Evolutionary conservation across 1,284 basidiomycete species (phyloP).

Genomic region (Sporisorium reilianum): DNA sequence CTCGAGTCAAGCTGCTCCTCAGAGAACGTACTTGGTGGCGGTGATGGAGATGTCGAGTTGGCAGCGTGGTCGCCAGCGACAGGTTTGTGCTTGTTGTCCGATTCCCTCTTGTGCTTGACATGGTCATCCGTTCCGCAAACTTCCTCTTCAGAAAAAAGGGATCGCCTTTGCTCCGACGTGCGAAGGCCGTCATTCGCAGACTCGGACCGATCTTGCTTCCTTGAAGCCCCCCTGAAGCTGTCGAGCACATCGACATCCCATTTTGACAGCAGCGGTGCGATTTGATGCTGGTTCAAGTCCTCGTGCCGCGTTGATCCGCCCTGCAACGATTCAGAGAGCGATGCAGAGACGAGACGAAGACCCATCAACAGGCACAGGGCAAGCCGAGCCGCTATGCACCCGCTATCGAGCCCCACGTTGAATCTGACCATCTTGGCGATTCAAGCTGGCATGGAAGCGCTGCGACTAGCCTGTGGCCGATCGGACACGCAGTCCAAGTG

Average conservation of each 20-base stretch:
- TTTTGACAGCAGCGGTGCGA: background rate
- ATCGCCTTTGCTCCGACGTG: background rate
- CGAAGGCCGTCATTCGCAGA: background rate
- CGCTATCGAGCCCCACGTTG: conserved; percentile 9
- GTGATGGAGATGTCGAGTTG: background rate
- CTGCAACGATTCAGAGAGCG: conserved; percentile 1
- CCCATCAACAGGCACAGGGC: conserved; percentile 21
- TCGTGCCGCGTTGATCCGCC: background rate
- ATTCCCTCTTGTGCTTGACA: background rate
- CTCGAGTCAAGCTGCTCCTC: background rate
- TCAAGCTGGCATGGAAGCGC: background rate
- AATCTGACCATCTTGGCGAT: conserved; percentile 22
- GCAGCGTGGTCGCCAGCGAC: background rate
- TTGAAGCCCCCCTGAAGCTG: background rate
- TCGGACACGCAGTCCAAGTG: background rate
- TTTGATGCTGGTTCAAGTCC: background rate
- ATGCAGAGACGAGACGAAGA: conserved; percentile 17
- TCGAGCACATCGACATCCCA: background rate
- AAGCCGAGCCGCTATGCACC: conserved; percentile 24
- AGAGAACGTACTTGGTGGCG: background rate
- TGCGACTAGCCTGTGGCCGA: background rate
- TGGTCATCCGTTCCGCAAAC: background rate
- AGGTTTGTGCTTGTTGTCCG: background rate
- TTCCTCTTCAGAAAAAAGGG: background rate
- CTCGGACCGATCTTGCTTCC: background rate